Evolutionary conservation across 2,329 filamentous ascomycete species (phyloP).

Genomic region (Neophaeococcomyces aloes): DNA sequence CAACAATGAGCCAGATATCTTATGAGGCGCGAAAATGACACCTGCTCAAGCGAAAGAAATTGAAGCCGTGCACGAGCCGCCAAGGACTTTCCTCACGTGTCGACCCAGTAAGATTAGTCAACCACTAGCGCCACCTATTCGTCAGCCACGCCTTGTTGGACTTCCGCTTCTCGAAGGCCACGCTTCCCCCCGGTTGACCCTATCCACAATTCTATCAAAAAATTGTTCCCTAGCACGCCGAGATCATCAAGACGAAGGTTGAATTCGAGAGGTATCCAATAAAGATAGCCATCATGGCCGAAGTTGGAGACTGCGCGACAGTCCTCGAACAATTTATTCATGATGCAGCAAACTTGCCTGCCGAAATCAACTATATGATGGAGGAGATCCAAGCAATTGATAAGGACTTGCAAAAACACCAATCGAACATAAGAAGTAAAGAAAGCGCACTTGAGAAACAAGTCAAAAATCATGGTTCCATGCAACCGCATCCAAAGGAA

Average conservation of each 20-base stretch:
- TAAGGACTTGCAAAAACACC: constrained; percentile 47
- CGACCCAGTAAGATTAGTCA: too few relatives aligned
- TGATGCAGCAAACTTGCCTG: constrained; percentile 53
- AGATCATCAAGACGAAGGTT: not conserved
- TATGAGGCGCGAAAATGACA: too few relatives aligned
- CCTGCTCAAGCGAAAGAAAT: too few relatives aligned
- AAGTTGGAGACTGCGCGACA: constrained; percentile 49
- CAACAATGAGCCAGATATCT: too few relatives aligned
- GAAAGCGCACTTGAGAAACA: constrained; percentile 56
- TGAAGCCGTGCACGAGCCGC: too few relatives aligned
- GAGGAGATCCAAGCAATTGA: constrained; percentile 59
- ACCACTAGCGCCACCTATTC: too few relatives aligned
- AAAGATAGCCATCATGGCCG: constrained; percentile 30
- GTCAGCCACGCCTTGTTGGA: not conserved
- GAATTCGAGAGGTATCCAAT: too few relatives aligned
- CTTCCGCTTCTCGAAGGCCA: too few relatives aligned
- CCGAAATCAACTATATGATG: constrained; percentile 55
- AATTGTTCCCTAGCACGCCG: not conserved
- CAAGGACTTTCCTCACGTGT: too few relatives aligned
- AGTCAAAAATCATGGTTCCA: constrained; percentile 52
- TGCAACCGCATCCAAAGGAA: constrained; percentile 53
- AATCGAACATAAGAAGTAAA: constrained; percentile 46
- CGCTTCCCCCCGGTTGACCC: too few relatives aligned
- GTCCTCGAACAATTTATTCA: constrained; percentile 57
- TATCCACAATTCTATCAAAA: not conserved